Base-by-base conservation (phyloP, 2,329 filamentous ascomycete genomes). In the Myotisia sp. region DNA sequence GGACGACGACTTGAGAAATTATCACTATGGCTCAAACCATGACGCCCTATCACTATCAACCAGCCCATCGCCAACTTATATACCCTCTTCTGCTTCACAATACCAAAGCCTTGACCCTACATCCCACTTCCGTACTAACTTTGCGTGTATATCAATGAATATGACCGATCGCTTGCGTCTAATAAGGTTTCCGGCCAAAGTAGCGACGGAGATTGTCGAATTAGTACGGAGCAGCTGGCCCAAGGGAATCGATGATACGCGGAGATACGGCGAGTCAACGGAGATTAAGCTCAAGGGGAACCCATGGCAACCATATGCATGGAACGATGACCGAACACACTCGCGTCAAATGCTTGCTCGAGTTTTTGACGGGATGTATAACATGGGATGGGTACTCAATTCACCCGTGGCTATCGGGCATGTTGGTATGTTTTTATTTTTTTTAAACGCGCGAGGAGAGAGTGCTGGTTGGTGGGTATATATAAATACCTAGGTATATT, bases 221-320 rank as follows among this genome's bases (percentile, higher is more conserved):
- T 29, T 29, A 20, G 18, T 36, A 13, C 26, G 26, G n/a, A 30
- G 6, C 10, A 12, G 20, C 6, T 29, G 33, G 26, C 33, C 18
- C 14, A 29, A 23, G 26, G 27, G 26, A 9, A 29, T 36, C 24
- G 12, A 36, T 21, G 6, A 27, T 16, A 27, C 52, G 37, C 44
- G 50, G 2, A 36, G 31, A 10, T 61, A 60, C 34, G 49, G 43
- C 36, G 41, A 37, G 6, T 54, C 54, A 1, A 41, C 52, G 20
- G 58, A 62, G 36, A 48, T 60, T 37, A 60, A 59, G 36, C 40
- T 59, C 2, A 24, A 43, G 17, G 56, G 56, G 10, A 43, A 50
- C 29, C 58, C 58, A 3, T 62, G 58, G 57, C 24, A 35, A 12
- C 30, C 38, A 9, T 32, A 8, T 46, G 46, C 2, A 38, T 43